A percentile compares a stretch with the other conserved stretches of the same genome.
Conservation (phyloP, 163 green algal species). For the Coccomyxa subellipsoidea region DNA sequence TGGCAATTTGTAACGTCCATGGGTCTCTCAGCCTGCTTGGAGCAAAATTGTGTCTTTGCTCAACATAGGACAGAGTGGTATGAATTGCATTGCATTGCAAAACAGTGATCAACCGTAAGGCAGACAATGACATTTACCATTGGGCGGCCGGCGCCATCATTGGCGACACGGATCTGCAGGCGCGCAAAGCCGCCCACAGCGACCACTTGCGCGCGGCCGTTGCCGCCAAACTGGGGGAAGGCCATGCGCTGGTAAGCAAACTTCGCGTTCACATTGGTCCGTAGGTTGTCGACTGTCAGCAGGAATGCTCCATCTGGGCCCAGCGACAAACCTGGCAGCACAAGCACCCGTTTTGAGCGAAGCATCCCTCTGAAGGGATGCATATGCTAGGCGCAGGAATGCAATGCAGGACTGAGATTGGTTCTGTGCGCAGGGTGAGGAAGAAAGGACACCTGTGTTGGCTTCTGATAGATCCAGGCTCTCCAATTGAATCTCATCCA, state of each 20-base stretch:
- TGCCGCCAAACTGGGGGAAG: background rate
- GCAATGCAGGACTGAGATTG: too few species aligned
- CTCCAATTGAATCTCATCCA: slow-evolving; percentile 2
- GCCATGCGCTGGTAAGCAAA: background rate
- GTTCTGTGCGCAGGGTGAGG: too few species aligned
- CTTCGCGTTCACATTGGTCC: background rate
- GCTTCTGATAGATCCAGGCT: background rate
- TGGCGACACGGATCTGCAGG: background rate
- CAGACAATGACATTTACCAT: background rate
- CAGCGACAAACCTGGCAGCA: slow-evolving; percentile 2
- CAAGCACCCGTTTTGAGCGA: too few species aligned
- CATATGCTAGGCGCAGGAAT: background rate
- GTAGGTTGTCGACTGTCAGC: background rate
- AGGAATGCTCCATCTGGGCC: slow-evolving; percentile 5
- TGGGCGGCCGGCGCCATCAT: slow-evolving; percentile 3
- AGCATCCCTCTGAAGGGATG: background rate
- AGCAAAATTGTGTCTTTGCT: too few species aligned
- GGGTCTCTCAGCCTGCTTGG: background rate
- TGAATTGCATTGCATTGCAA: too few species aligned
- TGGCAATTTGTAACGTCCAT: background rate
- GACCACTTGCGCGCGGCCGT: background rate
- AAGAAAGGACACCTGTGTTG: background rate
- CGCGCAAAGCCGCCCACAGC: background rate
- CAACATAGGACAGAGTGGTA: too few species aligned
- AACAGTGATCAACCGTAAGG: background rate